These are phyloP conservation scores for Excoecaria cochinchinensis DNA, from an alignment of 345 rosid genomes.

Conservation along the genomic window DNA sequence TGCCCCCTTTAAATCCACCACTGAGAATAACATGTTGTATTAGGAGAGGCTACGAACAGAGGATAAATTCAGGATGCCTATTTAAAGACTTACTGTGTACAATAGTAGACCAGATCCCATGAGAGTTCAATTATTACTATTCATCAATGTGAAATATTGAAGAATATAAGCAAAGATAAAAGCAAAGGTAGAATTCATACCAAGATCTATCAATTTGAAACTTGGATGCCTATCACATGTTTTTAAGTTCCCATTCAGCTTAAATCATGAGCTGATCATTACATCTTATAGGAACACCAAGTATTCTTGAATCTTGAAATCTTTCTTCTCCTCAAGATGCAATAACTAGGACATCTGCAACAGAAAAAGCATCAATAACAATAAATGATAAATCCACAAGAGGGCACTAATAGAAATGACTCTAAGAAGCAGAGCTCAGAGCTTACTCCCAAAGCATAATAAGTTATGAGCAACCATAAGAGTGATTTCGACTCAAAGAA, in stretches of 20 bases:
- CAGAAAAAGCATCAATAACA: constrained; percentile 14
- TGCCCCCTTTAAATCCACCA: too few relatives aligned
- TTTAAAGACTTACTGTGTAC: not conserved
- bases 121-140: not conserved
- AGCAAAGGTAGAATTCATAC: not conserved
- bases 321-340: not conserved
- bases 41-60: not conserved
- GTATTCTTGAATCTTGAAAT: not conserved
- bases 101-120: not conserved
- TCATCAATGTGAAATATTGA: not conserved
- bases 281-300: not conserved
- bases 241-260: not conserved
- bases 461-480: not conserved
- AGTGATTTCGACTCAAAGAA: constrained; percentile 1
- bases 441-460: not conserved
- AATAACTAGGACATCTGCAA: constrained; percentile 15
- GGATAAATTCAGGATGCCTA: not conserved
- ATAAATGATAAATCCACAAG: constrained; percentile 1
- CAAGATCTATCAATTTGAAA: constrained; percentile 7
- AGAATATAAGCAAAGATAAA: not conserved
- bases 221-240: not conserved
- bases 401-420: not conserved
- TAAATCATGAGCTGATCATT: not conserved
- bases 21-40: not conserved
- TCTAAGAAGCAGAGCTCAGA: constrained; percentile 2